Conservation (phyloP, 345 rosid species). For the Syzygium grande region DNA sequence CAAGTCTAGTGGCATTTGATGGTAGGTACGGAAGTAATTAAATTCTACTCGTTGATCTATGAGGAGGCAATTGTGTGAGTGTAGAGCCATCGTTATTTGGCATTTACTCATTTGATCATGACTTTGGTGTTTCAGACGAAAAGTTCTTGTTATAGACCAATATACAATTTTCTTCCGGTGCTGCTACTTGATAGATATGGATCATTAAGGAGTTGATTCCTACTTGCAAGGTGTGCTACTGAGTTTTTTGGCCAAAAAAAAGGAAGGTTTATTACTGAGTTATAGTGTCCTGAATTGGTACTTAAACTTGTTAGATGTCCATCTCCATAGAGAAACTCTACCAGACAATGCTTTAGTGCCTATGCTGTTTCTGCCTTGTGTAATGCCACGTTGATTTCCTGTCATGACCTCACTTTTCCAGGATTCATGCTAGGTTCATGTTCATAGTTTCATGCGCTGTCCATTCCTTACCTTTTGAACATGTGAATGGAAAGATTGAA, state of each 20-base stretch:
- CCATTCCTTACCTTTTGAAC: background rate
- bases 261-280: background rate
- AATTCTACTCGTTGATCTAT: background rate
- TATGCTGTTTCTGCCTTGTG: background rate
- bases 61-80: background rate
- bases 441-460: background rate
- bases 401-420: background rate
- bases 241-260: background rate
- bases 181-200: background rate
- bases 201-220: background rate
- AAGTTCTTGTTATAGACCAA: background rate
- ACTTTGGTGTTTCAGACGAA: background rate
- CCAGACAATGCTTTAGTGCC: background rate
- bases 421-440: background rate
- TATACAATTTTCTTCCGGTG: background rate
- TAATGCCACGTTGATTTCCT: background rate
- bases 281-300: background rate
- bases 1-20: background rate
- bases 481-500: background rate
- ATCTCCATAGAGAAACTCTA: background rate
- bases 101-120: background rate
- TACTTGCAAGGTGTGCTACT: background rate
- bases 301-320: background rate
- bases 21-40: background rate
- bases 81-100: background rate